Base-by-base conservation (phyloP, 139 green algal species). In the Haematococcus lacustris region DNA sequence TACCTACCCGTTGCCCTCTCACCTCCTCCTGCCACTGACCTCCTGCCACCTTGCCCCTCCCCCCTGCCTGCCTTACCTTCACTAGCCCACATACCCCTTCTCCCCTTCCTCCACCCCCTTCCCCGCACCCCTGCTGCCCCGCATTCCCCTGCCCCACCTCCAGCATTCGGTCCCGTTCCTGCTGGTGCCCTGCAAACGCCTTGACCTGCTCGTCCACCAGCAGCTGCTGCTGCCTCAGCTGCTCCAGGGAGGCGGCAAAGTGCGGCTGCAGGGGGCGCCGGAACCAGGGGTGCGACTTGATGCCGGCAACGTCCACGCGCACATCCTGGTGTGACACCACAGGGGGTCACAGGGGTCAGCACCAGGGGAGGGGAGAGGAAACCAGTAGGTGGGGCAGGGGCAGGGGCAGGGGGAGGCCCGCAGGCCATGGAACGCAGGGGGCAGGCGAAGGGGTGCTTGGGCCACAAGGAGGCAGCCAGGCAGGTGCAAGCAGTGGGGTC, bases 261-360 rank as follows among this genome's bases (percentile, higher is more conserved):
- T 75, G 71, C 33, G 53, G 51, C 3, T 60, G 76, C 76, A 88
- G 73, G 17, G 71, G 73, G 38, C 35, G 66, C 53, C 69, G 79
- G 76, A 85, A 84, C 83, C 83, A 88, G 33, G 83, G 78, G 80
- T 86, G 80, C 47, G 33, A 23, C 60, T 83, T 80, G 76, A 88
- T 86, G 64, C 57, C 70, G 3, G 78, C 71, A 3, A 88, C 77
- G 51, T 71, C 76, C 37, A 82, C 78, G 53, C 83, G 80, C 26
- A 32, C 61, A 38, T 88, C 83, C 82, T 87, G 78, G n/a, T 87
- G 78, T 64, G 61, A 21, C 1, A 65, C 57, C 57, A 65, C 57
- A 32, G 5, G 26, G 25, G 57, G n/a, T n/a, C n/a, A n/a, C 57
- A 33, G 28, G 57, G 26, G 17, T 30, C 57, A 65, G 57, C 57